Conservation (phyloP, 192 early-diverging fungal species). For the Podila epigama region DNA sequence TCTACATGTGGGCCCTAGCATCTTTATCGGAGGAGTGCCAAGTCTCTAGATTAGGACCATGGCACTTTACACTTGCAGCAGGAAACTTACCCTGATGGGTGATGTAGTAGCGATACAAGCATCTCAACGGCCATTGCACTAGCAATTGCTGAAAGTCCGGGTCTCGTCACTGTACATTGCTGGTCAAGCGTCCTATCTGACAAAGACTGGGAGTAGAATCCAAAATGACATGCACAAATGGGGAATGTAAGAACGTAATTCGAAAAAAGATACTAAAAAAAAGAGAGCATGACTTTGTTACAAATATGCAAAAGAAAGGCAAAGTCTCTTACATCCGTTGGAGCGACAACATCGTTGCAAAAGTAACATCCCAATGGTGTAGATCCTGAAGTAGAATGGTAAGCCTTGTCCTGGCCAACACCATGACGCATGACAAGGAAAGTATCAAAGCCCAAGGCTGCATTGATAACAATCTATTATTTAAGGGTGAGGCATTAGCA, state of each 20-base stretch:
- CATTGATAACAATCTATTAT: conserved; percentile 83
- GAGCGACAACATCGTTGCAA: conserved; percentile 98
- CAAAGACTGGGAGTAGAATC: conserved; percentile 66
- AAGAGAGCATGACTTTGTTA: no score
- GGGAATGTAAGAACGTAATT: no score
- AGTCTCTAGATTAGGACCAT: no score
- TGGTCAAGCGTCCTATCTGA: conserved; percentile 95
- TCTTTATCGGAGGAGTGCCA: no score
- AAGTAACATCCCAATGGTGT: conserved; percentile 91
- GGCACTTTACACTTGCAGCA: no score
- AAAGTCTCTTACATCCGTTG: conserved; percentile 76
- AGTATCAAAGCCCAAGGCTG: conserved; percentile 95
- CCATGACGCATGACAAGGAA: conserved; percentile 98
- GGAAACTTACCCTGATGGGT: conserved; percentile 69
- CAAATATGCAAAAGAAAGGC: not conserved
- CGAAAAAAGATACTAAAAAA: no score
- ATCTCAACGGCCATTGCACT: conserved; percentile 90
- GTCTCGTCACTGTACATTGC: conserved; percentile 97
- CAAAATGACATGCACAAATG: no score
- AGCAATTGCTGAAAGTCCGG: conserved; percentile 92
- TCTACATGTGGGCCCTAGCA: no score
- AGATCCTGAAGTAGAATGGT: conserved; percentile 1
- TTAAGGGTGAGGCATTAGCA: not conserved
- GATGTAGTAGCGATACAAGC: conserved; percentile 87
- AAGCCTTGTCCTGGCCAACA: conserved; percentile 46